Percentiles rank a stretch among this genome's conserved stretches.
These are phyloP conservation scores for Sonneratia alba DNA, from an alignment of 345 rosid genomes.

Conservation along the genomic window DNA sequence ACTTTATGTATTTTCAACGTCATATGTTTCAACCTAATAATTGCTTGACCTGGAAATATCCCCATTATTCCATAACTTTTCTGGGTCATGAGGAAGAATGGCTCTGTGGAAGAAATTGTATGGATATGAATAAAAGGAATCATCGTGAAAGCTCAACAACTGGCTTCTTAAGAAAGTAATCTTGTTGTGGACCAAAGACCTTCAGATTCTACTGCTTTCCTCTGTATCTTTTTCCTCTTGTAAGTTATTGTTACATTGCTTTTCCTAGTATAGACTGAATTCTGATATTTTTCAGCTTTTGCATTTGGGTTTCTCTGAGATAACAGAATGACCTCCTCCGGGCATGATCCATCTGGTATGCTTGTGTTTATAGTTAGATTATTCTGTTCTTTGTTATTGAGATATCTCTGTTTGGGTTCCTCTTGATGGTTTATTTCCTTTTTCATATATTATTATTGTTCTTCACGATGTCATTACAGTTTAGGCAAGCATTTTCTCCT, in stretches of 20 bases:
- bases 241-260: neutral
- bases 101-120: neutral
- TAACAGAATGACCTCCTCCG: conserved; percentile 46
- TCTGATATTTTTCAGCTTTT: conserved; percentile 12
- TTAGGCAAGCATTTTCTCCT: neutral
- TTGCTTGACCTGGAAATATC: neutral
- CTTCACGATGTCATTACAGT: neutral
- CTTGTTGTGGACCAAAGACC: neutral
- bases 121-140: neutral
- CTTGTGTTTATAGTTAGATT: conserved; percentile 3
- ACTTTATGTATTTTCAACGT: neutral
- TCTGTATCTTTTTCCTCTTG: neutral
- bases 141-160: neutral
- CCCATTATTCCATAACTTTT: too few species aligned
- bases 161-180: neutral
- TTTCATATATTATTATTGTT: neutral
- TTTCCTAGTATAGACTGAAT: neutral
- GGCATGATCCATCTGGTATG: conserved; percentile 44
- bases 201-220: neutral
- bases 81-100: neutral
- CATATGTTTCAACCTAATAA: neutral
- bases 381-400: conserved; percentile 10
- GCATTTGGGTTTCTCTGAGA: conserved; percentile 11
- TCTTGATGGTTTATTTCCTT: conserved; percentile 1
- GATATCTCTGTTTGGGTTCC: neutral